Evolutionary conservation across 2,329 filamentous ascomycete genomes (phyloP).

Genomic region (Onygena corvina): DNA sequence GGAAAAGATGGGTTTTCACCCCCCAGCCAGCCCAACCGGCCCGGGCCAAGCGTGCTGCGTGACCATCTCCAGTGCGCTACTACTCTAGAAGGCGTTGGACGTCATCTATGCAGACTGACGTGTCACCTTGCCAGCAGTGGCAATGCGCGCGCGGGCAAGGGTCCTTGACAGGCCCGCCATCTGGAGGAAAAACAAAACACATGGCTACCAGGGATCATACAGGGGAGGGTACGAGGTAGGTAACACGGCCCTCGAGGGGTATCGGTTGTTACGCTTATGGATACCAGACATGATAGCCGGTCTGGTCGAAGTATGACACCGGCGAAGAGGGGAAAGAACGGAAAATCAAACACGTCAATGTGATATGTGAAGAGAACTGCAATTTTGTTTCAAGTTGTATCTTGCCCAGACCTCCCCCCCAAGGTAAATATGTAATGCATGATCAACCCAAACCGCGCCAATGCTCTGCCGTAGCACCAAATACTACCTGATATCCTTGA

Average conservation of each 20-base stretch:
- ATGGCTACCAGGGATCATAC: slow-evolving; percentile 4
- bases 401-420: neutral
- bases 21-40: too few relatives aligned
- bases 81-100: neutral
- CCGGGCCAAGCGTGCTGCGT: too few relatives aligned
- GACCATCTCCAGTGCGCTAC: neutral
- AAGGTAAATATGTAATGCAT: neutral
- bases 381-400: neutral
- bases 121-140: slow-evolving; percentile 1
- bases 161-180: neutral
- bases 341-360: too few relatives aligned
- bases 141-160: neutral
- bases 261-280: neutral
- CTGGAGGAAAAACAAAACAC: slow-evolving; percentile 1
- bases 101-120: slow-evolving; percentile 2
- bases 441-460: neutral
- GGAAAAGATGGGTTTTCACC: too few relatives aligned
- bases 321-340: too few relatives aligned
- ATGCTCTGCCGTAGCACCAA: slow-evolving; percentile 1
- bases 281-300: too few relatives aligned
- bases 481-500: neutral
- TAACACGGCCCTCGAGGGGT: neutral
- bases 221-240: neutral
- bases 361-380: too few relatives aligned
- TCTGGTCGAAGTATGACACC: too few relatives aligned